Evolutionary conservation across 768 basidiomycete species (phyloP).

Genomic region (Rhodotorula taiwanensis): DNA sequence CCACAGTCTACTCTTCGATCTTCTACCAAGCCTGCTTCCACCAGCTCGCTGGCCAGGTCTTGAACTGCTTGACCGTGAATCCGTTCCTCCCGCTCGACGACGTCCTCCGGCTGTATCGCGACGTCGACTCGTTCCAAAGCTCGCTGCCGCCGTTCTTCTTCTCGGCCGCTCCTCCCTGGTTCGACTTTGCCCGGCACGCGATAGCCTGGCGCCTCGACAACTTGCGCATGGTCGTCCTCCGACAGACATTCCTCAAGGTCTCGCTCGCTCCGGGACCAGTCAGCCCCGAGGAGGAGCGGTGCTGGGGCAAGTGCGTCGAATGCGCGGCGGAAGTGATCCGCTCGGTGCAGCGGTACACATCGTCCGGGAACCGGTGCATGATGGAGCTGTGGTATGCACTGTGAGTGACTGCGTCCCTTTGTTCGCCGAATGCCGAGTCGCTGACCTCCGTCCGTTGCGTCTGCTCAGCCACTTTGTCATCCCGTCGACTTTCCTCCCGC

Average conservation of each 20-base stretch:
- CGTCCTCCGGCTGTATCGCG: background rate
- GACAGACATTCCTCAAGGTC: constrained; percentile 6
- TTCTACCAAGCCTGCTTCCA: background rate
- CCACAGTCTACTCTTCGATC: constrained; percentile 2
- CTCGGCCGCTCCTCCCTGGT: background rate
- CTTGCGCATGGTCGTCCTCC: constrained; percentile 4
- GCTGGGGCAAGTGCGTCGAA: background rate
- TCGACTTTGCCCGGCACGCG: background rate
- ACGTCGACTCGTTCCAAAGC: background rate
- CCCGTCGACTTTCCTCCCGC: constrained; percentile 6
- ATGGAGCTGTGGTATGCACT: constrained; percentile 9
- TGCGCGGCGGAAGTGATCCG: background rate
- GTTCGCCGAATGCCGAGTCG: background rate
- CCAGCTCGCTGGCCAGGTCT: background rate
- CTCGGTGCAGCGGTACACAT: background rate
- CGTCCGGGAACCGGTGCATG: no score
- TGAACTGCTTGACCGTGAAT: background rate
- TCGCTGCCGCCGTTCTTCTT: constrained; percentile 4
- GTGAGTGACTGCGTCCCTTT: background rate
- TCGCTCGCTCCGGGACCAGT: background rate
- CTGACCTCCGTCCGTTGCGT: background rate
- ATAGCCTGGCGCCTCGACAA: constrained; percentile 3
- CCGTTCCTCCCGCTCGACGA: background rate
- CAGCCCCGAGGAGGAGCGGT: background rate
- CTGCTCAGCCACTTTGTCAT: constrained; percentile 3